Evolutionary conservation across 768 basidiomycete species (phyloP).

Genomic region (Lentinula sp.): DNA sequence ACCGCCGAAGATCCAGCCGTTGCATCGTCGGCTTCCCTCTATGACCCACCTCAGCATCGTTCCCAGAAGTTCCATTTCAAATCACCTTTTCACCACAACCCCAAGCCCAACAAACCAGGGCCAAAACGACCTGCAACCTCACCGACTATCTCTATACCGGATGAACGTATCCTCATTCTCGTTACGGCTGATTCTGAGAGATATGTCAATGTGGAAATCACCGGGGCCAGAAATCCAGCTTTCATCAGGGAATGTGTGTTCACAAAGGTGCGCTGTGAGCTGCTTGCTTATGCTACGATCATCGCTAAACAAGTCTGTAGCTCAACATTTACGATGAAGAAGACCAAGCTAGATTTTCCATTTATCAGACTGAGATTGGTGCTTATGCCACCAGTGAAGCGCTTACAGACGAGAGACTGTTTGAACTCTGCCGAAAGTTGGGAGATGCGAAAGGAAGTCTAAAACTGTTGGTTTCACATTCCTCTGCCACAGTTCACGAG

Average conservation of each 20-base stretch:
- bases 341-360: constrained; percentile 60
- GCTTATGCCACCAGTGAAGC: constrained; percentile 70
- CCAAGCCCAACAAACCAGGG: constrained; percentile 11
- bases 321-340: constrained; percentile 83
- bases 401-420: constrained; percentile 62
- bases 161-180: constrained; percentile 46
- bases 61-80: constrained; percentile 28
- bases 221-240: constrained; percentile 54
- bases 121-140: constrained; percentile 23
- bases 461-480: constrained; percentile 77
- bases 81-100: constrained; percentile 22
- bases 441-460: constrained; percentile 78
- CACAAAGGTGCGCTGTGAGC: constrained; percentile 47
- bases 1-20: constrained; percentile 19
- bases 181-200: constrained; percentile 78
- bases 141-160: constrained; percentile 9
- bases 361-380: constrained; percentile 88
- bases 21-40: constrained; percentile 22
- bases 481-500: constrained; percentile 56
- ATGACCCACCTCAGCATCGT: constrained; percentile 21
- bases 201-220: constrained; percentile 67
- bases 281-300: not conserved
- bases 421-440: constrained; percentile 61
- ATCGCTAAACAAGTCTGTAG: constrained; percentile 28
- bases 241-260: constrained; percentile 79